phyloP scores from a whole-genome alignment of 805 yeast species.

The Pichia nanzhaoensis region DNA sequence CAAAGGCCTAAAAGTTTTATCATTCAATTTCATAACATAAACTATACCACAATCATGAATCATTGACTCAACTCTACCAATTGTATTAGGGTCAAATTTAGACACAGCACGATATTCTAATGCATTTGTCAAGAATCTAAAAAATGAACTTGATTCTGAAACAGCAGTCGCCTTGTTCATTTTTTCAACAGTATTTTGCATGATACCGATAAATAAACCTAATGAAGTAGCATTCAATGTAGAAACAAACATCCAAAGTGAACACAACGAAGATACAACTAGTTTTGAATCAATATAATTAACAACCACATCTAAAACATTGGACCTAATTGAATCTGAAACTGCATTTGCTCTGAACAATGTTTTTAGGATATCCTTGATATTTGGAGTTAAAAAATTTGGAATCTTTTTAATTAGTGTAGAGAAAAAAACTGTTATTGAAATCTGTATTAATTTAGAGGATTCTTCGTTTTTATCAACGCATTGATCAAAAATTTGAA shows the following conservation, averaged over 20 bases:
- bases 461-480: constrained; percentile 24
- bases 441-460: constrained; percentile 49
- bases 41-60: constrained; percentile 66
- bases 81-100: constrained; percentile 61
- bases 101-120: constrained; percentile 64
- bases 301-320: constrained; percentile 54
- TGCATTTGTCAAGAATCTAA: constrained; percentile 59
- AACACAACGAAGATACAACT: constrained; percentile 53
- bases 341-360: constrained; percentile 53
- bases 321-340: constrained; percentile 52
- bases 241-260: constrained; percentile 49
- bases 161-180: constrained; percentile 72
- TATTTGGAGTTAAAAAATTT: constrained; percentile 66
- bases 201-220: constrained; percentile 61
- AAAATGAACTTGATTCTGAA: constrained; percentile 58
- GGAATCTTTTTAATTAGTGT: constrained; percentile 79
- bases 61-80: constrained; percentile 74
- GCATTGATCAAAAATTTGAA: constrained; percentile 48
- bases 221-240: constrained; percentile 40
- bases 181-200: constrained; percentile 59
- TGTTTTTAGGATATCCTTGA: constrained; percentile 54
- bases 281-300: constrained; percentile 61
- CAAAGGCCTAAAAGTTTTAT: constrained; percentile 86
- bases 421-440: constrained; percentile 65
- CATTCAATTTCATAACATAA: constrained; percentile 86